Conservation (phyloP, 176 grass and related monocot genomes). For the Juncus effusus region DNA sequence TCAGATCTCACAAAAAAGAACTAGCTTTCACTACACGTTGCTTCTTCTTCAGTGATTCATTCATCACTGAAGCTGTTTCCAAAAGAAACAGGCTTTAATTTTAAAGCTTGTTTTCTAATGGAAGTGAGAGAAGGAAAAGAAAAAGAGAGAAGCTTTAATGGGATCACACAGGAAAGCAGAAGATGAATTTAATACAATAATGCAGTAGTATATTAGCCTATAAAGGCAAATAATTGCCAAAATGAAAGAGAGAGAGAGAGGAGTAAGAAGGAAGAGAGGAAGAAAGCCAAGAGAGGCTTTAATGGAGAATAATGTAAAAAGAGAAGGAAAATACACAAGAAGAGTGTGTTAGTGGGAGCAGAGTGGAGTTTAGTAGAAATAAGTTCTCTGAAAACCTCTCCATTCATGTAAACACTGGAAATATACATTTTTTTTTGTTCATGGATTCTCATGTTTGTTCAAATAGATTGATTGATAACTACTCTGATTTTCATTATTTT, state of each 20-base stretch:
- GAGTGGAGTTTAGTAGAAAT: slow-evolving; percentile 19
- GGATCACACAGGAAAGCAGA: slow-evolving; percentile 1
- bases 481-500: not conserved
- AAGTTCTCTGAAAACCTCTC: not conserved
- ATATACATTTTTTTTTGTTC: too few species aligned
- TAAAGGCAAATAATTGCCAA: not conserved
- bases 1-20: slow-evolving; percentile 17
- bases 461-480: not conserved
- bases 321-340: not conserved
- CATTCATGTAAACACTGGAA: not conserved
- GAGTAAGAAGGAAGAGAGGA: not conserved
- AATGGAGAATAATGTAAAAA: slow-evolving; percentile 30
- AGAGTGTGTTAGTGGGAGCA: slow-evolving; percentile 3
- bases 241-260: not conserved
- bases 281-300: slow-evolving; percentile 13
- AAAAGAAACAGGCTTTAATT: too few species aligned
- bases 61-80: not conserved
- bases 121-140: not conserved
- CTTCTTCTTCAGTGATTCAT: slow-evolving; percentile 23
- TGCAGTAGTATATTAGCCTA: slow-evolving; percentile 10
- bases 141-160: slow-evolving; percentile 27
- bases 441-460: too few species aligned
- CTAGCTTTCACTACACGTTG: slow-evolving; percentile 22
- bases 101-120: not conserved
- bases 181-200: not conserved